Conservation (phyloP, 495 filamentous ascomycete genomes). For the Lindgomyces ingoldianus region DNA sequence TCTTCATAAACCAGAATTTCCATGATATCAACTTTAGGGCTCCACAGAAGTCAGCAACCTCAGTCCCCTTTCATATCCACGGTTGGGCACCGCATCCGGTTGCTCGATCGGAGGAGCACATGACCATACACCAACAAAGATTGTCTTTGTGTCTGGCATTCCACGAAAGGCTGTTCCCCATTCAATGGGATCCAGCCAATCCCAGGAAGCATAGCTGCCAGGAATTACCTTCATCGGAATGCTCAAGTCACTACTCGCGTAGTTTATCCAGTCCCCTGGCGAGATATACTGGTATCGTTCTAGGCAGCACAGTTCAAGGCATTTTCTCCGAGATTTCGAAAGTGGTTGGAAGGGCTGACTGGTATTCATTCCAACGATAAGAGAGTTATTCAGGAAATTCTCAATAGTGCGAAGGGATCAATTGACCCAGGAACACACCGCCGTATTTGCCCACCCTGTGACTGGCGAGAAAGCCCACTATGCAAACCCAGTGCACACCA, state of each 20-base stretch:
- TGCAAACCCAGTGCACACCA: not conserved
- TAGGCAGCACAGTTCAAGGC: not conserved
- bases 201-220: not conserved
- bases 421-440: not conserved
- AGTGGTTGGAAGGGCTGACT: not conserved
- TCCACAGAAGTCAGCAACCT: not conserved
- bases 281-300: not conserved
- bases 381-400: not conserved
- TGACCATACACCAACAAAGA: not conserved
- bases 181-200: not conserved
- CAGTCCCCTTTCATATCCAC: not conserved
- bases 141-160: not conserved
- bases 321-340: not conserved
- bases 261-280: not conserved
- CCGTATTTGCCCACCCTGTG: not conserved
- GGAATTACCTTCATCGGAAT: not conserved
- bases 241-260: not conserved
- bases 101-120: not conserved
- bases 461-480: not conserved
- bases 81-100: not conserved
- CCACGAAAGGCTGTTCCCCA: not conserved
- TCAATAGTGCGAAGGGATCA: not conserved
- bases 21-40: not conserved
- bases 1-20: not conserved
- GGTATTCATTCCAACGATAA: not conserved